Conservation (phyloP, 352 stramenopile species). For the Globisporangium spiculum region DNA sequence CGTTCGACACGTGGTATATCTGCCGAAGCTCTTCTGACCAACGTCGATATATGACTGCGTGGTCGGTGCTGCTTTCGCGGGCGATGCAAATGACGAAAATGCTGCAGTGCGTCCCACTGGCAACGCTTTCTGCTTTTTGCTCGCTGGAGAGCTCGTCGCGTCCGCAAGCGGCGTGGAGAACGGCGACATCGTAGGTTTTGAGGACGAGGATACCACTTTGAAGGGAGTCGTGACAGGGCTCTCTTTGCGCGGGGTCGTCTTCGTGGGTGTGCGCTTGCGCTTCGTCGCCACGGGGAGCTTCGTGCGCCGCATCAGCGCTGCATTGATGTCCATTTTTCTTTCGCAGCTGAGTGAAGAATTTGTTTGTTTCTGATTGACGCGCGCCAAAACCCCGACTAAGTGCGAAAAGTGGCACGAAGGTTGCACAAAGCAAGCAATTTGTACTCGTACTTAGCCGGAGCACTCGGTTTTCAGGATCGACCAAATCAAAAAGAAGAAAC, state of each 20-base stretch:
- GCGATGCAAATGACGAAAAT: constrained; percentile 4
- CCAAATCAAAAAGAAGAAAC: background rate
- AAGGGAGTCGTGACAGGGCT: background rate
- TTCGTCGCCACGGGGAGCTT: constrained; percentile 33
- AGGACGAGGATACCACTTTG: background rate
- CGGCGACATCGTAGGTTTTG: constrained; percentile 22
- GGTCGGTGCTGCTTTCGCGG: constrained; percentile 15
- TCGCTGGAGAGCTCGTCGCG: constrained; percentile 4
- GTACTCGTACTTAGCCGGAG: no score
- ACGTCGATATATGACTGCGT: constrained; percentile 75
- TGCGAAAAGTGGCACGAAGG: constrained; percentile 1
- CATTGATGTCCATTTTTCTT: constrained; percentile 31
- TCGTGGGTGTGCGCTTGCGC: constrained; percentile 32
- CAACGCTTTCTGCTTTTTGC: constrained; percentile 9
- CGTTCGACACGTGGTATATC: constrained; percentile 48
- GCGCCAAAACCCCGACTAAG: background rate
- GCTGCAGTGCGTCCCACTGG: background rate
- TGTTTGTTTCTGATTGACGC: background rate
- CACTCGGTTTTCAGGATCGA: no score
- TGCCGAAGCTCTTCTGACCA: constrained; percentile 68
- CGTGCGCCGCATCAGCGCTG: constrained; percentile 41
- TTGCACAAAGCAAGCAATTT: background rate
- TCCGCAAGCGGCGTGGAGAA: constrained; percentile 17
- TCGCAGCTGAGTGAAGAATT: background rate
- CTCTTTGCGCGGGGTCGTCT: constrained; percentile 16